Percentiles rank a stretch among this genome's conserved stretches.
phyloP scores from a whole-genome alignment of 768 basidiomycete species.

The Rhodotorula paludigena region DNA sequence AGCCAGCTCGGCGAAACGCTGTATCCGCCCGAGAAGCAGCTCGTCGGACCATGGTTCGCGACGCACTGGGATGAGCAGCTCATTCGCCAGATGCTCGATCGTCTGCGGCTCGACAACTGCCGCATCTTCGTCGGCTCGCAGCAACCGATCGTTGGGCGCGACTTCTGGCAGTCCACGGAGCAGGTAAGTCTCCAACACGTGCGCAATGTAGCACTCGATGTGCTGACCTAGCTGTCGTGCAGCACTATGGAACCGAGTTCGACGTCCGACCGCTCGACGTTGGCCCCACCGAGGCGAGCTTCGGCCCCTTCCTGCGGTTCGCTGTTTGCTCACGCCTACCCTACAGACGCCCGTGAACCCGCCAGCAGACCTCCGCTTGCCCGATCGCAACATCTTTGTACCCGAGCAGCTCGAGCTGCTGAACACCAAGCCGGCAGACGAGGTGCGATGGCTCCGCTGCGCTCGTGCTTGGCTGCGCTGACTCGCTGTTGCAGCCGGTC shows the following conservation, averaged over 20 bases:
- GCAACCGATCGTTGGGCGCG: slow-evolving; percentile 55
- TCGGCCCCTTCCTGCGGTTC: no score
- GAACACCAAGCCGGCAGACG: slow-evolving; percentile 60
- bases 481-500: slow-evolving; percentile 54
- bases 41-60: slow-evolving; percentile 64
- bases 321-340: no score
- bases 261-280: slow-evolving; percentile 39
- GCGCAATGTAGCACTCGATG: rapidly evolving
- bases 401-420: slow-evolving; percentile 71
- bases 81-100: slow-evolving; percentile 60
- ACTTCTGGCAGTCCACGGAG: slow-evolving; percentile 58
- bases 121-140: slow-evolving; percentile 74
- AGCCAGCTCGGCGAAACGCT: slow-evolving; percentile 60
- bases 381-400: slow-evolving; percentile 80
- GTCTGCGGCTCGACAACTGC: slow-evolving; percentile 57
- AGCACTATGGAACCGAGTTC: slow-evolving; percentile 83
- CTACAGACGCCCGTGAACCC: slow-evolving; percentile 51
- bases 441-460: slow-evolving; percentile 52
- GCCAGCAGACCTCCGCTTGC: slow-evolving; percentile 69
- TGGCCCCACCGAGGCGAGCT: not conserved
- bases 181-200: slow-evolving; percentile 46
- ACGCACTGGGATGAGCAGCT: slow-evolving; percentile 69
- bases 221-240: not conserved
- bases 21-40: slow-evolving; percentile 65
- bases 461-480: not conserved